A percentile compares a stretch with the other conserved stretches of the same genome.
Conservation (phyloP, 1,139 yeast species). For the Candida gigantensis region DNA sequence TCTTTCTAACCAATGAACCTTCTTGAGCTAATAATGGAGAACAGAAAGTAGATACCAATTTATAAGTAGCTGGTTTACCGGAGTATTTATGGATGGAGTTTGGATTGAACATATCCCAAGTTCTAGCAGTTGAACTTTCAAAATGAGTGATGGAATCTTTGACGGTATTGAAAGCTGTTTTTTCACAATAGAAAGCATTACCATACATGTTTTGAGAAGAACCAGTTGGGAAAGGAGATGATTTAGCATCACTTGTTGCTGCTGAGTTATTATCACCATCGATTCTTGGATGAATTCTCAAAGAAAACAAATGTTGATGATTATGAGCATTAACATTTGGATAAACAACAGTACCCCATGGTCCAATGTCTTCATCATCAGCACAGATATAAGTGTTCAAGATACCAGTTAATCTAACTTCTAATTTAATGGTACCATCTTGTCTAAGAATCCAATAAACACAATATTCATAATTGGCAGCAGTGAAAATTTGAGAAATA, state of each 20-base stretch:
- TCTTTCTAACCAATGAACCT: conserved; percentile 72
- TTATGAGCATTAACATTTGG: conserved; percentile 83
- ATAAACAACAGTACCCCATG: conserved; percentile 80
- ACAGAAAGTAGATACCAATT: conserved; percentile 75
- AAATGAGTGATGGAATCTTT: conserved; percentile 66
- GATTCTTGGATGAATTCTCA: conserved; percentile 76
- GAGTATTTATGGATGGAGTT: conserved; percentile 64
- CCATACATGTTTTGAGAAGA: conserved; percentile 72
- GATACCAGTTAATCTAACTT: conserved; percentile 78
- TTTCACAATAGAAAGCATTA: conserved; percentile 66
- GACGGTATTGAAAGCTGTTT: conserved; percentile 66
- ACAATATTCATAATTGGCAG: conserved; percentile 84
- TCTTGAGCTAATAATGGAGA: conserved; percentile 73
- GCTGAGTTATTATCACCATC: conserved; percentile 81
- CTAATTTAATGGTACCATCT: conserved; percentile 80
- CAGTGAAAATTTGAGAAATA: conserved; percentile 78
- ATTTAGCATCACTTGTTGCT: conserved; percentile 64
- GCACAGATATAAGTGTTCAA: conserved; percentile 67
- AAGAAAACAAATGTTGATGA: conserved; percentile 82
- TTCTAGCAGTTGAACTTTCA: conserved; percentile 62
- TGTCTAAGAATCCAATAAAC: conserved; percentile 81
- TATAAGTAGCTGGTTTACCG: conserved; percentile 73
- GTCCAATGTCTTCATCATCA: conserved; percentile 65
- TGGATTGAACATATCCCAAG: conserved; percentile 83
- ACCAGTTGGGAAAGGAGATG: conserved; percentile 62